These are phyloP conservation scores for Claviceps pazoutovae DNA, from an alignment of 2,329 filamentous ascomycete species.

Conservation along the genomic window DNA sequence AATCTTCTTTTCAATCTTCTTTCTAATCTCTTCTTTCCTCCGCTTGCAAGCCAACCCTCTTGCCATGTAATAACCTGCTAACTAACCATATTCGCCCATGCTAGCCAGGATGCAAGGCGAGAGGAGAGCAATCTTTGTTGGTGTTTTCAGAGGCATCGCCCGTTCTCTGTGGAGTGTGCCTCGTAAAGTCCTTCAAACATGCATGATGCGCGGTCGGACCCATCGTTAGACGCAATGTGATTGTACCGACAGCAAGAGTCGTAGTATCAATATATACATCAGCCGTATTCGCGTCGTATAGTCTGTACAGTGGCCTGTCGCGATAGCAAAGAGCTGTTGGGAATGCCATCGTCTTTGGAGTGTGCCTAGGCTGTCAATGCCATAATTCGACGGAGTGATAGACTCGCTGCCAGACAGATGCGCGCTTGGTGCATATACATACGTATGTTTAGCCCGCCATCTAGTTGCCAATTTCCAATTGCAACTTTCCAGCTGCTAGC, in stretches of 20 bases:
- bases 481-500: not conserved
- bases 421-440: not conserved
- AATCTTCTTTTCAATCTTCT: not conserved
- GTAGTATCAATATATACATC: not conserved
- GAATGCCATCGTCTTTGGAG: not conserved
- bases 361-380: not conserved
- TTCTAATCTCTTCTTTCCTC: not conserved
- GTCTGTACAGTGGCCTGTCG: not conserved
- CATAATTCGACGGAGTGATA: not conserved
- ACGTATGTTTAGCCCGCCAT: not conserved
- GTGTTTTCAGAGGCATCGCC: constrained; percentile 16
- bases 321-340: not conserved
- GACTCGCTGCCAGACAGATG: not conserved
- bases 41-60: constrained; percentile 28
- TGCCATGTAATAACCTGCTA: constrained; percentile 58
- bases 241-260: not conserved
- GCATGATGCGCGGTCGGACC: not conserved
- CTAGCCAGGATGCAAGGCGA: constrained; percentile 56
- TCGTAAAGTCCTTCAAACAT: constrained; percentile 15
- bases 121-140: constrained; percentile 37
- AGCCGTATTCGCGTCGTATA: not conserved
- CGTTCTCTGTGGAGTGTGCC: constrained; percentile 12
- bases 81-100: constrained; percentile 31
- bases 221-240: not conserved
- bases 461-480: not conserved